These are phyloP conservation scores for Thermomyces lanuginosus DNA, from an alignment of 2,329 filamentous ascomycete genomes.

Conservation along the genomic window DNA sequence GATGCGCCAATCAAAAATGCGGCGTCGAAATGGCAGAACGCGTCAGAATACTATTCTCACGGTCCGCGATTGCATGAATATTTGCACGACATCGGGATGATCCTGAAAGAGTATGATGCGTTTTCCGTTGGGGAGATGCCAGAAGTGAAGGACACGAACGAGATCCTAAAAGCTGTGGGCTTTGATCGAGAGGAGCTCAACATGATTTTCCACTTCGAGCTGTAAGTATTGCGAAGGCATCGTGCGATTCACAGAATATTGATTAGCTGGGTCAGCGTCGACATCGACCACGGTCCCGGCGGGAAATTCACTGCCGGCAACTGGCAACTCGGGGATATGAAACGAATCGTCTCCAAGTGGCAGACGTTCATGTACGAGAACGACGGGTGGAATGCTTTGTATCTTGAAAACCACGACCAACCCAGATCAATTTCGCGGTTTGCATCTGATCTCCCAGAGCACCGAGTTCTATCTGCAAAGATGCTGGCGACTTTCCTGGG, in stretches of 20 bases:
- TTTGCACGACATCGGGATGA: constrained; percentile 32
- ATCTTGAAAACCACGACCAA: constrained; percentile 52
- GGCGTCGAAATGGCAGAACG: constrained; percentile 17
- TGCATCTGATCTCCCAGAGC: constrained; percentile 32
- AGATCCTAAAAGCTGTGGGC: constrained; percentile 25
- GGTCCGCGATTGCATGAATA: constrained; percentile 44
- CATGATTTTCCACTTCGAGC: constrained; percentile 59
- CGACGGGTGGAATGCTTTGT: constrained; percentile 48
- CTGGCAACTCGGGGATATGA: constrained; percentile 37
- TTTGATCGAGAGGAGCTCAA: constrained; percentile 16
- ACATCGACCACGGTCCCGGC: constrained; percentile 37
- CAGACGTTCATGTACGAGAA: constrained; percentile 42
- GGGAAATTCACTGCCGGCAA: constrained; percentile 34
- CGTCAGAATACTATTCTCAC: constrained; percentile 34
- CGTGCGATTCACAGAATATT: too few species aligned
- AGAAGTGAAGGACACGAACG: constrained; percentile 32
- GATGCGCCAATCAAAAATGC: constrained; percentile 22
- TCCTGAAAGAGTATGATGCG: constrained; percentile 40
- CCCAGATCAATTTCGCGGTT: constrained; percentile 43
- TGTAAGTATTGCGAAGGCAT: too few species aligned
- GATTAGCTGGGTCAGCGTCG: too few species aligned
- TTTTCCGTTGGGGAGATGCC: constrained; percentile 48
- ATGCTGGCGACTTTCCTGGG: constrained; percentile 42
- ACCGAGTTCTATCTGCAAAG: constrained; percentile 37
- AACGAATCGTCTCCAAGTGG: constrained; percentile 39